Conservation (phyloP, 75 land plant genomes). For the Cupressus sempervirens region DNA sequence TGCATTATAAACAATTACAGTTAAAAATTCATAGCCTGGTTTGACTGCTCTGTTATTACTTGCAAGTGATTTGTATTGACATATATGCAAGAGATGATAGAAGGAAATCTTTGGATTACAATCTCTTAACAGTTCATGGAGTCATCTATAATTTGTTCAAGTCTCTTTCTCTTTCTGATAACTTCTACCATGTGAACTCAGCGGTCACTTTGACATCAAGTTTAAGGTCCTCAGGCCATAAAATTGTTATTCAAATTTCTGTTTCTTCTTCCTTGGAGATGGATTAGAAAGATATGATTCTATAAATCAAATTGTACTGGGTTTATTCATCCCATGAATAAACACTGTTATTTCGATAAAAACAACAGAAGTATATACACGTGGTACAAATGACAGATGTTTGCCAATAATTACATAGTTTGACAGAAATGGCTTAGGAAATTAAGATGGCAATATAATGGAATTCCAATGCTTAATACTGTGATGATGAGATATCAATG, state of each 20-base stretch:
- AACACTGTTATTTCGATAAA: not conserved
- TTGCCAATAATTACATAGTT: not conserved
- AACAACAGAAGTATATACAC: not conserved
- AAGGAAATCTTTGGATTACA: not conserved
- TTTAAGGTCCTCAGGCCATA: not conserved
- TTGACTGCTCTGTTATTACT: not conserved
- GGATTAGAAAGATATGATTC: not conserved
- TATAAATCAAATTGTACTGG: not conserved
- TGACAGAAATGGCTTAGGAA: not conserved
- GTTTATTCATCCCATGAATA: not conserved
- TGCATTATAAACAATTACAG: not conserved
- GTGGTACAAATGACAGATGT: not conserved
- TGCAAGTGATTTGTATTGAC: not conserved
- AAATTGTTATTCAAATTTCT: not conserved
- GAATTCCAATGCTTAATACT: not conserved
- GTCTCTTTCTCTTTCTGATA: not conserved
- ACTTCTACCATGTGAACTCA: not conserved
- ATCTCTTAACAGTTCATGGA: not conserved
- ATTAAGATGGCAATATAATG: not conserved
- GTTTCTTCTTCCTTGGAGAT: not conserved
- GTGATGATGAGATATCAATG: not conserved
- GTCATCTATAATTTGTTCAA: not conserved
- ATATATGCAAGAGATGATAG: not conserved
- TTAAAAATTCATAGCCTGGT: not conserved
- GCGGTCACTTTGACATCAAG: not conserved